A percentile compares a stretch with the other conserved stretches of the same genome.
These are phyloP conservation scores for Hyaloperonospora brassicae DNA, from an alignment of 352 stramenopile genomes.

Conservation along the genomic window DNA sequence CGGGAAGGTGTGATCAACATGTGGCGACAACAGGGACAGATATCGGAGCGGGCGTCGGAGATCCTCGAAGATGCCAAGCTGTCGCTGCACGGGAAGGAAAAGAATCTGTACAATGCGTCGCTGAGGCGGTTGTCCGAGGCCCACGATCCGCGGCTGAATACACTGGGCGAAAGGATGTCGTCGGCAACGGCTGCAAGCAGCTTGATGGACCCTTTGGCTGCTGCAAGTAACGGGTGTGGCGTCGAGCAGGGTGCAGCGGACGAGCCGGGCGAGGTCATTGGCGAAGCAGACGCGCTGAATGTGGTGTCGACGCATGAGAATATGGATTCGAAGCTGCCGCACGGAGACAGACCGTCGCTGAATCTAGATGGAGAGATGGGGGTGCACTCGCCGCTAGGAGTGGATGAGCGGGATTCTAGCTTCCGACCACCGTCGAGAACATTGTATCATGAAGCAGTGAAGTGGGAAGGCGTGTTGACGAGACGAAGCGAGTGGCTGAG, in stretches of 20 bases:
- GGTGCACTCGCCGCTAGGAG: slow-evolving; percentile 16
- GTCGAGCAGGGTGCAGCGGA: slow-evolving; percentile 9
- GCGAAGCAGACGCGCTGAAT: not conserved
- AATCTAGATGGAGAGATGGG: slow-evolving; percentile 21
- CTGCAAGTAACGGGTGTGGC: slow-evolving; percentile 25
- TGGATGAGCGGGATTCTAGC: slow-evolving; percentile 27
- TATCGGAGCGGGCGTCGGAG: slow-evolving; percentile 73
- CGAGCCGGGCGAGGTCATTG: slow-evolving; percentile 6
- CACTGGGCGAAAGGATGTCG: slow-evolving; percentile 52
- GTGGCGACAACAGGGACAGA: slow-evolving; percentile 72
- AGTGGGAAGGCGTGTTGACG: slow-evolving; percentile 77
- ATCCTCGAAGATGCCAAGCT: slow-evolving; percentile 78
- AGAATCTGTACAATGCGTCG: slow-evolving; percentile 69
- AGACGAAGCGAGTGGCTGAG: slow-evolving; percentile 78
- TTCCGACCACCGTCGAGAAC: slow-evolving; percentile 57
- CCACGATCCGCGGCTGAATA: slow-evolving; percentile 60
- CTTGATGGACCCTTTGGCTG: slow-evolving; percentile 20
- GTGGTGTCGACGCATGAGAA: slow-evolving; percentile 8
- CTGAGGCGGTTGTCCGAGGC: slow-evolving; percentile 51
- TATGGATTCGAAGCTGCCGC: slow-evolving; percentile 4
- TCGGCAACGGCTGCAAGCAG: slow-evolving; percentile 11
- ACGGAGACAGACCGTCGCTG: slow-evolving; percentile 18
- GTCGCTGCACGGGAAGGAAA: slow-evolving; percentile 71
- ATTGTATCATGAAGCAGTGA: slow-evolving; percentile 74
- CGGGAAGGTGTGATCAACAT: slow-evolving; percentile 71